Conservation (phyloP, 441 rosid species). For the Arabidopsis lyrata region DNA sequence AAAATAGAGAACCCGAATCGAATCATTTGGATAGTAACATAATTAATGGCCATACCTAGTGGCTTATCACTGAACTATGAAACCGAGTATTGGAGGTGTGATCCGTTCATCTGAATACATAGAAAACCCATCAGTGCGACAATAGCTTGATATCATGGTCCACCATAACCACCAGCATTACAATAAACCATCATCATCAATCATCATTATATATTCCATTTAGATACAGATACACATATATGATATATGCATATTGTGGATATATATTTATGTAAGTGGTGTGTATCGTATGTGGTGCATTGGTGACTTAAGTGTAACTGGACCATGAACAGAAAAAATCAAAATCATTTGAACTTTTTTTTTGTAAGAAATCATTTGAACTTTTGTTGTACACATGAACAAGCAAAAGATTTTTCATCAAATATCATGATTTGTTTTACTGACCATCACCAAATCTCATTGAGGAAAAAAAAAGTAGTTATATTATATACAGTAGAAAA, state of each 20-base stretch:
- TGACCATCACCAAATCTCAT: slow-evolving; percentile 29
- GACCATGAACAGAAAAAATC: slow-evolving; percentile 25
- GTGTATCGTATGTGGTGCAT: slow-evolving; percentile 26
- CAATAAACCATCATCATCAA: slow-evolving; percentile 34
- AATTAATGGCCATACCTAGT: slow-evolving; percentile 27
- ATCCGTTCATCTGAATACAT: background rate
- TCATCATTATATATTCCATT: slow-evolving; percentile 36
- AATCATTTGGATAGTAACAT: slow-evolving; percentile 28
- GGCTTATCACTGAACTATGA: slow-evolving; percentile 29
- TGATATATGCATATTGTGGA: slow-evolving; percentile 14
- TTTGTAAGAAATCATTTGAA: slow-evolving; percentile 21
- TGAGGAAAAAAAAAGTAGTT: background rate
- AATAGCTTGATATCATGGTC: slow-evolving; percentile 38
- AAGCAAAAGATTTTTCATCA: slow-evolving; percentile 40
- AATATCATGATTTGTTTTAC: slow-evolving; percentile 31
- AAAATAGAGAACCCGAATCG: slow-evolving; percentile 14
- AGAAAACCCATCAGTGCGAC: slow-evolving; percentile 22
- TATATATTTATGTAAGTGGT: slow-evolving; percentile 22
- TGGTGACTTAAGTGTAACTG: slow-evolving; percentile 19
- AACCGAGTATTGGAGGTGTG: slow-evolving; percentile 24
- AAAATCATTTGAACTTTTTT: slow-evolving; percentile 32
- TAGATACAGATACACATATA: slow-evolving; percentile 28
- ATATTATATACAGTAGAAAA: background rate
- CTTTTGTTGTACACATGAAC: slow-evolving; percentile 33
- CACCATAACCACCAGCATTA: slow-evolving; percentile 41